phyloP scores from a whole-genome alignment of 805 yeast genomes.

The Candida lessepsii region DNA sequence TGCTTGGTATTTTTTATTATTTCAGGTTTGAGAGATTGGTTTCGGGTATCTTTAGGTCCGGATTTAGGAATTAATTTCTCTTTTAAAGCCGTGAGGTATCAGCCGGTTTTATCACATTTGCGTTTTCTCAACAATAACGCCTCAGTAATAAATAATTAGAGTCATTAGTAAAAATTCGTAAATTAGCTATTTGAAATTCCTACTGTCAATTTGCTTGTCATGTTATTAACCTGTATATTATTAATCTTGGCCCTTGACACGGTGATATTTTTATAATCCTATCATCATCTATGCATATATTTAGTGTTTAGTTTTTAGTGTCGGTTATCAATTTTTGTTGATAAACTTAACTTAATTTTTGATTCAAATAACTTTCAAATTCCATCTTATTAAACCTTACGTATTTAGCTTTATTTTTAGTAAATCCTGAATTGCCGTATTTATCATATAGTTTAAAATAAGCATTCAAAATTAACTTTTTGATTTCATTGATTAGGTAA shows the following conservation, averaged over 20 bases:
- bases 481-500: constrained; percentile 68
- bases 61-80: no score
- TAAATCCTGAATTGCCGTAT: constrained; percentile 64
- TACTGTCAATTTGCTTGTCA: no score
- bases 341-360: constrained; percentile 12
- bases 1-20: no score
- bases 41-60: no score
- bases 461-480: constrained; percentile 71
- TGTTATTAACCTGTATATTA: no score
- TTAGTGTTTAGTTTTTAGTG: not conserved
- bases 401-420: constrained; percentile 69
- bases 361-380: constrained; percentile 34
- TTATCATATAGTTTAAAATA: constrained; percentile 84
- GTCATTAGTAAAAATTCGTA: not conserved
- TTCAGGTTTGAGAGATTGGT: no score
- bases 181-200: constrained; percentile 3
- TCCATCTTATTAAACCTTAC: constrained; percentile 59
- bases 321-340: not conserved
- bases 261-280: no score
- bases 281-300: no score
- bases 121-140: no score
- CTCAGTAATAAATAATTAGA: not conserved
- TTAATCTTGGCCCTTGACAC: no score
- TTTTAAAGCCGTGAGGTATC: no score
- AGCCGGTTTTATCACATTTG: no score